Evolutionary conservation across 2,329 filamentous ascomycete genomes (phyloP).

Genomic region (Bipolaris oryzae): DNA sequence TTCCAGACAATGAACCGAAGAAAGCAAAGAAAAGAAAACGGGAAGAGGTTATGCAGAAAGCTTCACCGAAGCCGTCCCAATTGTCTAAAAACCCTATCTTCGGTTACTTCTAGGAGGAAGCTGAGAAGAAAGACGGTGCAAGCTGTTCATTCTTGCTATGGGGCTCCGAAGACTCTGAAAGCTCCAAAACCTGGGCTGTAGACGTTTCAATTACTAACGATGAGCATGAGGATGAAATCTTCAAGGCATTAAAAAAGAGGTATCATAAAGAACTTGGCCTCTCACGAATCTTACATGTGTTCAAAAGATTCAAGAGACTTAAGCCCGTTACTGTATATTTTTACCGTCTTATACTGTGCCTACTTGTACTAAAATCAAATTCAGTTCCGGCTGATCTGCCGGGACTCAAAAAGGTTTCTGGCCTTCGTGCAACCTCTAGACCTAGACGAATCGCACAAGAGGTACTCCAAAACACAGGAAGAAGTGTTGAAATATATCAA

Average conservation of each 20-base stretch:
- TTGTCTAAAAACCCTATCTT: background rate
- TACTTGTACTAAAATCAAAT: background rate
- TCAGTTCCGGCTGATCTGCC: background rate
- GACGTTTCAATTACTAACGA: background rate
- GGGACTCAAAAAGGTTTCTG: background rate
- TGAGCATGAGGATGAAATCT: background rate
- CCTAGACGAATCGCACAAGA: background rate
- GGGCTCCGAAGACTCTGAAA: background rate
- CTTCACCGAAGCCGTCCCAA: background rate
- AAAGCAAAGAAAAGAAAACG: background rate
- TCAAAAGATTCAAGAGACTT: background rate
- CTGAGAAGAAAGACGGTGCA: background rate
- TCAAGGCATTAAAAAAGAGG: background rate
- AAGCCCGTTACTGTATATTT: background rate
- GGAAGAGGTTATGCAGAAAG: background rate
- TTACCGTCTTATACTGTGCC: background rate
- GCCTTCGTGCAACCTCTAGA: background rate
- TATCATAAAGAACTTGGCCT: background rate
- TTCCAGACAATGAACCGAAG: background rate
- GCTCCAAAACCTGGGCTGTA: background rate
- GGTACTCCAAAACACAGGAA: background rate
- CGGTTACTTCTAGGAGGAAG: background rate
- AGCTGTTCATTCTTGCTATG: slow-evolving; percentile 2
- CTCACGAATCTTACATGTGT: background rate
- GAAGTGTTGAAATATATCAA: background rate